phyloP scores from a whole-genome alignment of 2,329 filamentous ascomycete species.

The Aureobasidium lini region DNA sequence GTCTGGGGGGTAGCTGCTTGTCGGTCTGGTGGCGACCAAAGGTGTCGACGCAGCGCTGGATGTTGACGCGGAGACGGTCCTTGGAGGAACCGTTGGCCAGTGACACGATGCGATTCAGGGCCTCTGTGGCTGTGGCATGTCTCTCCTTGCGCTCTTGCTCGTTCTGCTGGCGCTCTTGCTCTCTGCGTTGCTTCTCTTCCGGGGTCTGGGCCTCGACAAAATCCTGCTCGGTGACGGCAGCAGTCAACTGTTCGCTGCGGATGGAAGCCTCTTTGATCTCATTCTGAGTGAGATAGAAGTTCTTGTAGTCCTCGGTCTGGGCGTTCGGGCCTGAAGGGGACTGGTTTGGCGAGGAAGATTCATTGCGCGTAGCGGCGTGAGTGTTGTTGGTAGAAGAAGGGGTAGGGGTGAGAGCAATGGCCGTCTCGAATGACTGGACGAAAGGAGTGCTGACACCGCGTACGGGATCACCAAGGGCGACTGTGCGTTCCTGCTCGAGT shows the following conservation, averaged over 20 bases:
- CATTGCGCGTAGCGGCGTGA: neutral
- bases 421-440: constrained; percentile 69
- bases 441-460: constrained; percentile 75
- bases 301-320: constrained; percentile 47
- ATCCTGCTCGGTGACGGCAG: constrained; percentile 38
- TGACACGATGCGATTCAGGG: constrained; percentile 69
- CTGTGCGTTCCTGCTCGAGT: constrained; percentile 57
- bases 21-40: constrained; percentile 94
- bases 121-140: constrained; percentile 64
- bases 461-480: constrained; percentile 67
- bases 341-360: constrained; percentile 11
- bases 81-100: constrained; percentile 70
- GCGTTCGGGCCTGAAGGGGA: constrained; percentile 19
- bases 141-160: constrained; percentile 28
- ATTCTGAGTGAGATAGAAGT: constrained; percentile 63
- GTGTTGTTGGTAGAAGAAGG: constrained; percentile 11
- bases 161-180: constrained; percentile 37
- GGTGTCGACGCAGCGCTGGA: constrained; percentile 72
- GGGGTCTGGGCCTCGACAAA: constrained; percentile 17
- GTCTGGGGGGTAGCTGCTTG: constrained; percentile 54
- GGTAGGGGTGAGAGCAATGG: constrained; percentile 30
- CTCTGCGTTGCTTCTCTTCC: constrained; percentile 17
- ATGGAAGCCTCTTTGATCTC: constrained; percentile 61
- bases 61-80: constrained; percentile 74
- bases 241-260: constrained; percentile 61